Conservation (phyloP, 192 early-diverging fungal genomes). For the Entophlyctis helioformis region DNA sequence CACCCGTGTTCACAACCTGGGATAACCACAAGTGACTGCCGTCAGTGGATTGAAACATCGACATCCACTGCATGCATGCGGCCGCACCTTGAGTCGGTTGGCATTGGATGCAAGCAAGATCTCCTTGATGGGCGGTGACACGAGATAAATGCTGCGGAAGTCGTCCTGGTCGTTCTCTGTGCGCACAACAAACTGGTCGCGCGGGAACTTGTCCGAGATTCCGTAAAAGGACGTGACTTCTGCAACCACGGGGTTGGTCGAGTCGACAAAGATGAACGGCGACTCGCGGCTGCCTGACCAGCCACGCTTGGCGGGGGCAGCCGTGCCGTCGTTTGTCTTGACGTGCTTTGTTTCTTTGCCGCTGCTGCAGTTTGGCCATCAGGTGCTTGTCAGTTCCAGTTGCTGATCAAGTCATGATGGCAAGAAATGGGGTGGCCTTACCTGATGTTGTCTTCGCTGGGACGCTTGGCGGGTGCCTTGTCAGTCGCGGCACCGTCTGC, state of each 20-base stretch:
- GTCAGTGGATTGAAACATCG: conserved; percentile 11
- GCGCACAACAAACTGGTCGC: conserved; percentile 77
- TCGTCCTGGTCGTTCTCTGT: conserved; percentile 52
- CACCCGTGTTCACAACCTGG: conserved; percentile 86
- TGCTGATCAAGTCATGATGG: too few species aligned
- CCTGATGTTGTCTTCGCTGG: too few species aligned
- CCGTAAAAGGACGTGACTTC: conserved; percentile 63
- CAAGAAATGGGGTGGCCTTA: too few species aligned
- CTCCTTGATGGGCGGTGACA: conserved; percentile 64
- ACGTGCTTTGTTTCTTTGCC: too few species aligned
- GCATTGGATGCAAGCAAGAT: conserved; percentile 52
- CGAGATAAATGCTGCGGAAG: conserved; percentile 74
- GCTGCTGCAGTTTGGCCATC: too few species aligned
- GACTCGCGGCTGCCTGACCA: too few species aligned
- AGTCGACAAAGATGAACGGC: not conserved
- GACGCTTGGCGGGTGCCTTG: too few species aligned
- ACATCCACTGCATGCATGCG: not conserved
- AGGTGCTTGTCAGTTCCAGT: too few species aligned
- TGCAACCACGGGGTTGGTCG: not conserved
- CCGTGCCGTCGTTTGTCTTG: too few species aligned
- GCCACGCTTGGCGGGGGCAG: too few species aligned
- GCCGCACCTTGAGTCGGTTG: conserved; percentile 20
- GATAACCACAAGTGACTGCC: conserved; percentile 5
- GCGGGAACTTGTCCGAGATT: conserved; percentile 60
- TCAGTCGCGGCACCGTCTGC: not conserved